phyloP scores from a whole-genome alignment of 768 basidiomycete species.

The Lentinula sp. region DNA sequence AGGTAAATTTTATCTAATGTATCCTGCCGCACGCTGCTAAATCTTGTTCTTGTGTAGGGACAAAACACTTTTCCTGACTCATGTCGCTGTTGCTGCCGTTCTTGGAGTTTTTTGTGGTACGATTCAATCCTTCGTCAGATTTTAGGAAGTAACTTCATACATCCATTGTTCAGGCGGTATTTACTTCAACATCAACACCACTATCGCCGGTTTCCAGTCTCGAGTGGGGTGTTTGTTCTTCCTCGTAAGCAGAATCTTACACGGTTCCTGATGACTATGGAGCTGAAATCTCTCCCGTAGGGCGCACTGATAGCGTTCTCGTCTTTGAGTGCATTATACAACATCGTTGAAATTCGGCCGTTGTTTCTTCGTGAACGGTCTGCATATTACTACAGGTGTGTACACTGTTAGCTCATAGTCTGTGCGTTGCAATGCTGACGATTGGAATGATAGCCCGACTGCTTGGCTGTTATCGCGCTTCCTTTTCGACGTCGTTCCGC shows the following conservation, averaged over 20 bases:
- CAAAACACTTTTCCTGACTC: slow-evolving; percentile 76
- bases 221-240: slow-evolving; percentile 95
- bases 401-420: background rate
- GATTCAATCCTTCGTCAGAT: slow-evolving; percentile 11
- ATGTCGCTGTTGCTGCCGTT: slow-evolving; percentile 60
- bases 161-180: slow-evolving; percentile 53
- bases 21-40: too few relatives aligned
- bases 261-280: background rate
- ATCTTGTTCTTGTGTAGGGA: slow-evolving; percentile 42
- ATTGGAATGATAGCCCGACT: slow-evolving; percentile 44
- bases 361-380: slow-evolving; percentile 90
- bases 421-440: background rate
- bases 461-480: slow-evolving; percentile 89
- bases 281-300: slow-evolving; percentile 25
- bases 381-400: slow-evolving; percentile 76
- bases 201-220: slow-evolving; percentile 91
- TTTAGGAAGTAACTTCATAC: background rate
- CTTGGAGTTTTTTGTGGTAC: slow-evolving; percentile 84
- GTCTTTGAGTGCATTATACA: slow-evolving; percentile 83
- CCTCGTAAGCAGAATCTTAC: slow-evolving; percentile 41
- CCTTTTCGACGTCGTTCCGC: slow-evolving; percentile 83
- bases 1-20: slow-evolving; percentile 30
- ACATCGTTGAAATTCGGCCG: slow-evolving; percentile 75
- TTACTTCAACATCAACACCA: slow-evolving; percentile 73
- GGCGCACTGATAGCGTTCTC: slow-evolving; percentile 91